Base-by-base conservation (phyloP, 805 yeast genomes). In the Pichia nakasei region DNA sequence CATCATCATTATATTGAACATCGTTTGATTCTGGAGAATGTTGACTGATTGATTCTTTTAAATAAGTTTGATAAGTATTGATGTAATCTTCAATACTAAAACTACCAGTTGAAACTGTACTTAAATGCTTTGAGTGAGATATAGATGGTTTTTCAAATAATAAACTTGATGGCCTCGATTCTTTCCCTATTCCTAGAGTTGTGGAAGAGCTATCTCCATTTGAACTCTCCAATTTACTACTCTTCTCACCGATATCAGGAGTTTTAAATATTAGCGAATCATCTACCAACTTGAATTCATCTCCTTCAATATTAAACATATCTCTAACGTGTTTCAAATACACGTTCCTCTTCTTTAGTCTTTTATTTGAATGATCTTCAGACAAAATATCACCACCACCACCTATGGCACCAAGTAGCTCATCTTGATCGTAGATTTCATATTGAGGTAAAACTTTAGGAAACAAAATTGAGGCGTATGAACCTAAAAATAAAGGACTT, bases 391-490 rank as follows among this genome's bases (percentile, higher is more conserved):
- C 52, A 48, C 48, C 57, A 49, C 61, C 62, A 22, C 79, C 77
- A 37, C n/a, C n/a, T n/a, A 77, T 66, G 15, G 83, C 78, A 29
- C 80, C 78, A 38, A 80, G 58, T 44, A 81, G 56, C 1, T 74
- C 68, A 21, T 64, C 52, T 53, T 70, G 69, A 41, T 78, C 73
- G 51, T 80, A 80, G 17, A 83, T 64, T 40, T 75, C 70, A 57
- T 78, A 82, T 22, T 65, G 64, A 13, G 82, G 76, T 15, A 74
- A 57, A 15, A 71, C 49, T 38, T 76, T 80, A 4, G 83, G 79
- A 56, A 82, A 83, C 40, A 83, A 51, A 12, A 82, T 67, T 2
- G 91, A 83, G 13, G 81, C 61, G 52, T 77, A 80, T 3, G 82
- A 72, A 4, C 89, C 89, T 2, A 72, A 65, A 19, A 76, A 60